These are phyloP conservation scores for Suhomyces maxii DNA, from an alignment of 1,139 yeast species.

Conservation along the genomic window DNA sequence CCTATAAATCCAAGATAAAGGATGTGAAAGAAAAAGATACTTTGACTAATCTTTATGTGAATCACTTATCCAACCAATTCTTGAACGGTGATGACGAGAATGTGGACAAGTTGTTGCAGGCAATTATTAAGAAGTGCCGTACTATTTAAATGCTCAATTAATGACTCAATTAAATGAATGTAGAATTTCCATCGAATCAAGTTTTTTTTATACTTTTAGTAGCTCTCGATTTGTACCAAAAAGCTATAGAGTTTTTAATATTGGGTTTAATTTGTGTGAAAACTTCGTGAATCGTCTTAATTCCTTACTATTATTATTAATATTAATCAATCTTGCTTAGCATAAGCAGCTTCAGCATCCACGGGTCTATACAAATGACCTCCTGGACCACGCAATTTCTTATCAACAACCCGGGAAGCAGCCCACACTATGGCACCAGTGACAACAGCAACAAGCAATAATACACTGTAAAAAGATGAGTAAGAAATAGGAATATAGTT, in stretches of 20 bases:
- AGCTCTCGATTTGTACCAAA: too few relatives aligned
- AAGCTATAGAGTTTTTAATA: too few relatives aligned
- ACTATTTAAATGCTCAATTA: constrained; percentile 11
- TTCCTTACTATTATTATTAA: too few relatives aligned
- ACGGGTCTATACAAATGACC: constrained; percentile 6
- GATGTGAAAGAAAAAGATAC: constrained; percentile 34
- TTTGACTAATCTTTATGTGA: constrained; percentile 48
- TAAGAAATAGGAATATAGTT: constrained; percentile 30
- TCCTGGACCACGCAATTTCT: constrained; percentile 3
- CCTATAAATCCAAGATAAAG: constrained; percentile 50
- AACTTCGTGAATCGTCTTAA: too few relatives aligned
- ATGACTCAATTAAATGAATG: background rate
- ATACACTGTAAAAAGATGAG: constrained; percentile 21
- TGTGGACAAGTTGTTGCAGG: constrained; percentile 33
- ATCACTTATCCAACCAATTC: constrained; percentile 35
- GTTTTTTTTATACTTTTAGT: background rate
- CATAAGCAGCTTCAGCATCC: constrained; percentile 29
- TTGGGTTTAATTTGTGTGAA: too few relatives aligned
- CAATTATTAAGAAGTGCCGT: constrained; percentile 42
- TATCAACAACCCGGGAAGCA: constrained; percentile 19
- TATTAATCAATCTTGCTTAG: constrained; percentile 26
- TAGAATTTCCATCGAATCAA: background rate
- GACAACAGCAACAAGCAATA: constrained; percentile 25
- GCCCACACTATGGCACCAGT: constrained; percentile 28
- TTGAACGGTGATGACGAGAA: constrained; percentile 36